Conservation (phyloP, 148 eudicot species). For the Limonium bicolor region DNA sequence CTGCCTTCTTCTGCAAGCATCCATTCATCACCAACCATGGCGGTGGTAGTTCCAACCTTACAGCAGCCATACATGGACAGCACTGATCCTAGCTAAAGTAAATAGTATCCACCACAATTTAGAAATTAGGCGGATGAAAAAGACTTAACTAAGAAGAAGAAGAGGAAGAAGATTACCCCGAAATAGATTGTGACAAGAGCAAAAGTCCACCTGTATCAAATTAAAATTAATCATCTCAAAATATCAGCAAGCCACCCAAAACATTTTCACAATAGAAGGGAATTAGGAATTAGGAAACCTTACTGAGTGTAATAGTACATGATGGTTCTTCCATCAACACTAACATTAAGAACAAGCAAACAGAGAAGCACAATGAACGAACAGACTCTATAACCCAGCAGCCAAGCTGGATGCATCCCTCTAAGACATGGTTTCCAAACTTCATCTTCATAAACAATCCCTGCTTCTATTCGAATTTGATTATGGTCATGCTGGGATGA, state of each 20-base stretch:
- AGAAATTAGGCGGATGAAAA: too few species aligned
- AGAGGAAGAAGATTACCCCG: conserved; percentile 35
- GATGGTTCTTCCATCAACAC: conserved; percentile 32
- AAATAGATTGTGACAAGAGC: conserved; percentile 71
- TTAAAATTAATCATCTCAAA: too few species aligned
- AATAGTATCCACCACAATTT: not conserved
- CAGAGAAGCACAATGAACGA: conserved; percentile 43
- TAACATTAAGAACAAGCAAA: conserved; percentile 30
- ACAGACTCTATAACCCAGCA: conserved; percentile 44
- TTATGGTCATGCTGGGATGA: too few species aligned
- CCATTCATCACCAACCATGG: conserved; percentile 18
- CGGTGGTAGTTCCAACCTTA: conserved; percentile 20
- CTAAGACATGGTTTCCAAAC: conserved; percentile 58
- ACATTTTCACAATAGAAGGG: too few species aligned
- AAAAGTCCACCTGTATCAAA: conserved; percentile 71
- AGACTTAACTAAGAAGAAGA: too few species aligned
- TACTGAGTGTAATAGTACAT: conserved; percentile 73
- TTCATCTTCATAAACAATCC: conserved; percentile 50
- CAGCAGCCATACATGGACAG: conserved; percentile 68
- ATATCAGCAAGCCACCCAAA: too few species aligned
- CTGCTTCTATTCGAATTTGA: too few species aligned
- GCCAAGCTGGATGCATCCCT: conserved; percentile 68
- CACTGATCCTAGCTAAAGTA: conserved; percentile 54
- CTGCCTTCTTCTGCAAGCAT: conserved; percentile 43
- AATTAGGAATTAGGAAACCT: too few species aligned